phyloP scores from a whole-genome alignment of 148 eudicot species.

The Oxyria digyna region DNA sequence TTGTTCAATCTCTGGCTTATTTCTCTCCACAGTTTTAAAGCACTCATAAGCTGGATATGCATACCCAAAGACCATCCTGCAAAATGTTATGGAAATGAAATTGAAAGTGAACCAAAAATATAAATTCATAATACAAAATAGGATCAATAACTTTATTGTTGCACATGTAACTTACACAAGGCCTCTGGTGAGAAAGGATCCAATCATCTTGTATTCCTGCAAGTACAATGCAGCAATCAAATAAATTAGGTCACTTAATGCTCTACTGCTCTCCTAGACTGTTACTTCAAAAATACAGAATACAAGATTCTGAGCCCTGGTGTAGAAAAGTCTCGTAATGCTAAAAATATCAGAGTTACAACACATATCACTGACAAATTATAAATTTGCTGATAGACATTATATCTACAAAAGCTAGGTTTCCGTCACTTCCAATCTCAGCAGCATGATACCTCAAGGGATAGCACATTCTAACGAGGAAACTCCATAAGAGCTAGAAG shows the following conservation, averaged over 20 bases:
- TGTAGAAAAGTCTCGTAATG: background rate
- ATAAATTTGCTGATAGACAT: background rate
- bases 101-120: background rate
- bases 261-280: background rate
- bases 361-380: background rate
- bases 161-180: slow-evolving; percentile 49
- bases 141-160: background rate
- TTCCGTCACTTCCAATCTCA: background rate
- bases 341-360: background rate
- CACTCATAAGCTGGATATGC: slow-evolving; percentile 95
- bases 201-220: slow-evolving; percentile 75
- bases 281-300: background rate
- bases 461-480: background rate
- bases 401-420: background rate
- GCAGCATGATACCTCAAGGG: background rate
- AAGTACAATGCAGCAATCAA: slow-evolving; percentile 17
- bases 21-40: slow-evolving; percentile 71
- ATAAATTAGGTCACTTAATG: background rate
- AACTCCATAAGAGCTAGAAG: background rate
- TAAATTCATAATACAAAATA: background rate
- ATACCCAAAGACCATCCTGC: slow-evolving; percentile 87
- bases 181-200: slow-evolving; percentile 71
- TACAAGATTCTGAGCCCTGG: background rate
- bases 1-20: slow-evolving; percentile 86
- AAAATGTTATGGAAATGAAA: slow-evolving; percentile 1